Base-by-base conservation (phyloP, 257 asterid species). In the Apocynum venetum region DNA sequence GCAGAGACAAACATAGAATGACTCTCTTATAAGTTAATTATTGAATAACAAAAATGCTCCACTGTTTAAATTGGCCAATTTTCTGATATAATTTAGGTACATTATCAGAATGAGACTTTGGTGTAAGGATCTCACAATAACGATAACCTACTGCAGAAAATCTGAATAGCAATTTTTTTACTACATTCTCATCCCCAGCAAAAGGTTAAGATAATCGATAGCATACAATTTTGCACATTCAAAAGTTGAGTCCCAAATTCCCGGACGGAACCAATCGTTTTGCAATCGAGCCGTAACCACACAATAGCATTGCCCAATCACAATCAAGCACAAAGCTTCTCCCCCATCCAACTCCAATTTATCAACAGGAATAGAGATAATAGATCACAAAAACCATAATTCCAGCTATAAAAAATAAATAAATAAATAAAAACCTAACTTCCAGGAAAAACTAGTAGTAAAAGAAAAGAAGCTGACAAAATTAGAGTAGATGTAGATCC, bases 401-500 rank as follows among this genome's bases (percentile, higher is more conserved):
- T 56, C 76, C 25, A 2, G 0, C 56, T 8, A 67, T 25, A 25
- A 0, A 25, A 25, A 25, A n/a, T n/a, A n/a, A n/a, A n/a, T n/a
- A 40, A 40, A 40, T 66, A 51, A 51, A 11, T 0, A 55, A 55
- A 55, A 61, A 60, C 66, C 35, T 1, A 61, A 61, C 20, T 35
- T 47, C 13, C 52, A 60, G 48, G 48, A 68, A 19, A 12, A 44
- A 44, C 51, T 43, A 43, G 3, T 43, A 43, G 3, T 14, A 67
- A 43, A 68, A 1, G 35, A 57, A 57, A 57, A 68, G 35, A 46
- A 68, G 15, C 8, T 20, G 31, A 67, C 15, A 67, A 15, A 46
- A 8, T 25, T 25, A 25, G 31, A 25, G 31, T 25, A 19, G 47
- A 6, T 20, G 41, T 44, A 78, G 77, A 78, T 72, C 82, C 56